A percentile compares a stretch with the other conserved stretches of the same genome.
phyloP scores from a whole-genome alignment of 2,329 filamentous ascomycete species.

The Claviceps cyperi region DNA sequence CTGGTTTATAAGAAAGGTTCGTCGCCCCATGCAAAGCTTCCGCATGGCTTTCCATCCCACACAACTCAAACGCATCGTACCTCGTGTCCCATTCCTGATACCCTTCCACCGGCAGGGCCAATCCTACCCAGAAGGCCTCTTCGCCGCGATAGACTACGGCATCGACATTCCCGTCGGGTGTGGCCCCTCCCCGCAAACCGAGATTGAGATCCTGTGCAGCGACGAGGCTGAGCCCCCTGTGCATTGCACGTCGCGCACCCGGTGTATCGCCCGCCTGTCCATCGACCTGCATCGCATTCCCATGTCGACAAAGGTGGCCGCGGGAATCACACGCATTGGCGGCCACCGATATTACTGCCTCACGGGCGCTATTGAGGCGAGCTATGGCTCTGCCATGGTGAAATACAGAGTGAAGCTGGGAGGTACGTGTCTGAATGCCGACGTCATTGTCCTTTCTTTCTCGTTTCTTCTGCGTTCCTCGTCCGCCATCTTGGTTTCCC shows the following conservation, averaged over 20 bases:
- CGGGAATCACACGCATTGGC: constrained; percentile 20
- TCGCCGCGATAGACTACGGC: constrained; percentile 22
- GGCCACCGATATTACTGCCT: constrained; percentile 23
- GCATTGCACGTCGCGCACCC: constrained; percentile 17
- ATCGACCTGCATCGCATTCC: constrained; percentile 22
- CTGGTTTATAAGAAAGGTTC: constrained; percentile 25
- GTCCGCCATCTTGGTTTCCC: too few species aligned
- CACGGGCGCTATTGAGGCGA: constrained; percentile 22
- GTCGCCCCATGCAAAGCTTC: neutral
- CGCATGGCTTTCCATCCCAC: too few species aligned
- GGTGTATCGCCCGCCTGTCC: constrained; percentile 19
- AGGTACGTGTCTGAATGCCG: constrained; percentile 13
- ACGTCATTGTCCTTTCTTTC: too few species aligned
- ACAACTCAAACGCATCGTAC: too few species aligned
- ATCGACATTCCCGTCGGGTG: constrained; percentile 23
- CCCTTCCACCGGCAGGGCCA: constrained; percentile 16
- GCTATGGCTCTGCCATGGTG: constrained; percentile 24
- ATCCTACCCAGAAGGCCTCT: constrained; percentile 22
- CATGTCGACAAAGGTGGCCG: constrained; percentile 15
- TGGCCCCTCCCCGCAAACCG: constrained; percentile 21
- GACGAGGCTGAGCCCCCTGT: constrained; percentile 17
- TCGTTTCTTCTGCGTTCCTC: too few species aligned
- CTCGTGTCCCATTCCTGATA: neutral
- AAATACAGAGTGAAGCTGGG: constrained; percentile 23
- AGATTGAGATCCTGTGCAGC: constrained; percentile 24